phyloP scores from a whole-genome alignment of 2,329 filamentous ascomycete species.

The Fusarium mangiferae region DNA sequence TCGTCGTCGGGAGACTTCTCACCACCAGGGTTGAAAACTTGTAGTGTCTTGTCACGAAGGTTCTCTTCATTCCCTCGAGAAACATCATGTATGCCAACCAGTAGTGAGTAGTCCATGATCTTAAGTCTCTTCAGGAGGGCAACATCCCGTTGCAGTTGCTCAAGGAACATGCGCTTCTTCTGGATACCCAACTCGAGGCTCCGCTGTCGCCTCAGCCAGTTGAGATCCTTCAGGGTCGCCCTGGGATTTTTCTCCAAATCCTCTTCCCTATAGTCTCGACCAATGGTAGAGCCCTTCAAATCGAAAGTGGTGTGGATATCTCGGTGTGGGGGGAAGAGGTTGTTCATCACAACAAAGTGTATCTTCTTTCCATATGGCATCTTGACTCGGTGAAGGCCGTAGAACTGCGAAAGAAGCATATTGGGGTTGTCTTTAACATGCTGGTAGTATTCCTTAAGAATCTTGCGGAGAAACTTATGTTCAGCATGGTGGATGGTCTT shows the following conservation, averaged over 20 bases:
- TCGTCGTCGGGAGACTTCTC: constrained; percentile 69
- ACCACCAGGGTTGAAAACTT: constrained; percentile 92
- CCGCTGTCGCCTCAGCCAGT: constrained; percentile 89
- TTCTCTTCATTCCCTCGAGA: constrained; percentile 95
- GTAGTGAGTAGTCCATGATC: constrained; percentile 98
- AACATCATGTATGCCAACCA: constrained; percentile 93
- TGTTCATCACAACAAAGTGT: constrained; percentile 99
- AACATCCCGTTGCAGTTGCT: constrained; percentile 90
- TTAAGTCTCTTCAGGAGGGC: constrained; percentile 85
- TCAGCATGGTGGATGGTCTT: constrained; percentile 98
- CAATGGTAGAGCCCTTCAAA: constrained; percentile 94
- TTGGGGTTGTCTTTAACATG: constrained; percentile 95
- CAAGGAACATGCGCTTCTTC: constrained; percentile 88
- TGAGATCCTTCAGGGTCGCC: constrained; percentile 94
- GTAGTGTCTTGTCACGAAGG: constrained; percentile 85
- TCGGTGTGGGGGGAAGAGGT: constrained; percentile 94
- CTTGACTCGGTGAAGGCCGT: constrained; percentile 96
- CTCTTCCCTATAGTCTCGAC: constrained; percentile 90
- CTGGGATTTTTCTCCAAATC: constrained; percentile 88
- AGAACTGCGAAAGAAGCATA: constrained; percentile 96
- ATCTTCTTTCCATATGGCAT: constrained; percentile 98
- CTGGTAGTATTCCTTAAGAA: constrained; percentile 90
- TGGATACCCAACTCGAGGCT: constrained; percentile 88
- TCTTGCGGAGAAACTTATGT: constrained; percentile 86
- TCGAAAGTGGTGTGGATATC: constrained; percentile 99